Base-by-base conservation (phyloP, 2,329 filamentous ascomycete species). In the Cladophialophora chaetospira region DNA sequence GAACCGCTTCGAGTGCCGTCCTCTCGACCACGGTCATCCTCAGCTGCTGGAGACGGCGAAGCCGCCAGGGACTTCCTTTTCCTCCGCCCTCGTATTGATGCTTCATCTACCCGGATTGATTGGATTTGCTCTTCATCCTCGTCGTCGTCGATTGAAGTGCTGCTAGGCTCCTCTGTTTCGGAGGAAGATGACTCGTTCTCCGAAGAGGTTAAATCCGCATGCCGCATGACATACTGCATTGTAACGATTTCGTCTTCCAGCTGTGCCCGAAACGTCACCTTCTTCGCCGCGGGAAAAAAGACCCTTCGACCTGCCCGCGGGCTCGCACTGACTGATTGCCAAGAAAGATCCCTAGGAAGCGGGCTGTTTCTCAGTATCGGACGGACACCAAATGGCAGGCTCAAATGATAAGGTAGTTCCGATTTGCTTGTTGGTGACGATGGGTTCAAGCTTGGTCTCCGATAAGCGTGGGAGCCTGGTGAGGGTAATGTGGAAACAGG, bases 171-270 rank as follows among this genome's bases (percentile, higher is more conserved):
- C 9, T 64, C 55, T 11, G 26, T 21, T 15, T 63, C 60, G 9
- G 62, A 63, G 8, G 42, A 21, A 45, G 40, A 26, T 21, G 35
- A 45, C 13, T 66, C 64, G 15, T 64, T 62, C 15, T 60, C 56
- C 6, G 59, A 60, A 5, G 65, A 64, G 38, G 45, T 61, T 15
- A 85, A 70, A 66, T 86, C 83, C 0, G 79, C 80, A 62, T 85
- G 82, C 33, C 78, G 77, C 50, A 79, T 70, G 4, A 77, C 80
- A 69, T 82, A 86, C 55, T 72, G 77, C 36, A 77, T 74, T 2
- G 77, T 86, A 60, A 74, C 75, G 64, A 86, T 83, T 55, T 84
- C 81, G 66, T 86, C 83, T 43, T 82, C 81, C 23, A 85, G 68
- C 15, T 80, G 78, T 10, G 72, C 73, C 17, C 78, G 75, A 66